Percentiles rank a stretch among this genome's conserved stretches.
phyloP scores from a whole-genome alignment of 2,329 filamentous ascomycete genomes.

The Aphanocladium album region DNA sequence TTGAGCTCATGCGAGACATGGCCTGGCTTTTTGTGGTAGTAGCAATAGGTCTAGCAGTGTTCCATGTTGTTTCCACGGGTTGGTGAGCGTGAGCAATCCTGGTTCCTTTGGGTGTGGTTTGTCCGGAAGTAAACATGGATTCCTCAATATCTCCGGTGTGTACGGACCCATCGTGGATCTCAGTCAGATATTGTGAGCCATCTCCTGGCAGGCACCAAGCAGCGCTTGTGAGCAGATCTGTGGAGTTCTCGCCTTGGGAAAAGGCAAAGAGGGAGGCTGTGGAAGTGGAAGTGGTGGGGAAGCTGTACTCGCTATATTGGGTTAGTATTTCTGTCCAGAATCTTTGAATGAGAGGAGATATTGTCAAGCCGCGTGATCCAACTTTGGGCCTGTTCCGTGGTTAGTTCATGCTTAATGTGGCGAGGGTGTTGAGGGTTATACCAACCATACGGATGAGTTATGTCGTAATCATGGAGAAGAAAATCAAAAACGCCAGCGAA shows the following conservation, averaged over 20 bases:
- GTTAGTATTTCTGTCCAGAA: conserved; percentile 54
- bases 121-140: conserved; percentile 49
- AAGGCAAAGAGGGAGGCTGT: conserved; percentile 51
- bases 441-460: conserved; percentile 17
- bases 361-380: conserved; percentile 40
- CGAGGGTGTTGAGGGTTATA: conserved; percentile 19
- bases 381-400: conserved; percentile 48
- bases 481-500: not conserved
- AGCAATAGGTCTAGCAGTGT: conserved; percentile 30
- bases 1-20: conserved; percentile 36
- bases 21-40: conserved; percentile 30
- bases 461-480: not conserved
- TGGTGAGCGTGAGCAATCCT: conserved; percentile 39
- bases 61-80: conserved; percentile 46
- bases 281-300: conserved; percentile 45
- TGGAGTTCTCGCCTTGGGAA: conserved; percentile 54
- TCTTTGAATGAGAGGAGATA: conserved; percentile 27
- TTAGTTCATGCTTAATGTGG: not conserved
- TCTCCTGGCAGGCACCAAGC: conserved; percentile 54
- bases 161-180: conserved; percentile 45
- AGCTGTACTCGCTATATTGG: conserved; percentile 52
- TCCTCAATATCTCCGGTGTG: conserved; percentile 51
- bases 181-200: conserved; percentile 56
- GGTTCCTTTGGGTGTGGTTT: conserved; percentile 48
- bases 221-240: conserved; percentile 50